A percentile compares a stretch with the other conserved stretches of the same genome.
Evolutionary conservation across 2,329 filamentous ascomycete genomes (phyloP).

Genomic region (Stachybotrys chlorohalonatus): DNA sequence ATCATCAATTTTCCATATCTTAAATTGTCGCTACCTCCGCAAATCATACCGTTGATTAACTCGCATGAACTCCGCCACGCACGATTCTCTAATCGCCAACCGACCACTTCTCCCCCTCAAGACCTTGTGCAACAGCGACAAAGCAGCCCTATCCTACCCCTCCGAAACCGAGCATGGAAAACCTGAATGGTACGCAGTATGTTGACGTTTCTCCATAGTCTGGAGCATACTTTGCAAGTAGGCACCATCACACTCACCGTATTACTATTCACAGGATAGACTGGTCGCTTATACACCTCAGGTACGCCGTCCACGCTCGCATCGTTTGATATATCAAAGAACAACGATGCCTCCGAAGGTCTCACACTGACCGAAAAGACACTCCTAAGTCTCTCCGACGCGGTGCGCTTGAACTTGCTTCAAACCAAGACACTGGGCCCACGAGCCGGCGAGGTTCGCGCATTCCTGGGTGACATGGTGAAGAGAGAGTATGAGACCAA

Average conservation of each 20-base stretch:
- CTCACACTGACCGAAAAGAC: background rate
- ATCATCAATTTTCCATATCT: too few relatives aligned
- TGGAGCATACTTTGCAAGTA: background rate
- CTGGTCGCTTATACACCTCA: background rate
- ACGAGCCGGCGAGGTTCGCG: conserved; percentile 24
- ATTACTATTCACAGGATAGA: too few relatives aligned
- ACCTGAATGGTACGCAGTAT: background rate
- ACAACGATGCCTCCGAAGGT: background rate
- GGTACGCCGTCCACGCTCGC: background rate
- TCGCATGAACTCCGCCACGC: too few relatives aligned
- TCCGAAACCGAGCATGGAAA: too few relatives aligned
- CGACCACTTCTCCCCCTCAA: too few relatives aligned
- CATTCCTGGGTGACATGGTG: conserved; percentile 28
- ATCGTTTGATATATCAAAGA: background rate
- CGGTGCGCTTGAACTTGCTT: conserved; percentile 25
- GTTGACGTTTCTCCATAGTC: background rate
- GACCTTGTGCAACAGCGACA: too few relatives aligned
- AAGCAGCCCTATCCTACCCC: too few relatives aligned
- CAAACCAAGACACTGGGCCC: conserved; percentile 20
- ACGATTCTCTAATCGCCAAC: too few relatives aligned
- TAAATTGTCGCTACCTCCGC: too few relatives aligned
- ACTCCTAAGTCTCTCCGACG: conserved; percentile 31
- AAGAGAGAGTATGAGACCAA: conserved; percentile 25
- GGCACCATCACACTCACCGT: background rate
- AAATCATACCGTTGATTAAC: too few relatives aligned